Base-by-base conservation (phyloP, 441 rosid species). In the Eruca vesicaria region DNA sequence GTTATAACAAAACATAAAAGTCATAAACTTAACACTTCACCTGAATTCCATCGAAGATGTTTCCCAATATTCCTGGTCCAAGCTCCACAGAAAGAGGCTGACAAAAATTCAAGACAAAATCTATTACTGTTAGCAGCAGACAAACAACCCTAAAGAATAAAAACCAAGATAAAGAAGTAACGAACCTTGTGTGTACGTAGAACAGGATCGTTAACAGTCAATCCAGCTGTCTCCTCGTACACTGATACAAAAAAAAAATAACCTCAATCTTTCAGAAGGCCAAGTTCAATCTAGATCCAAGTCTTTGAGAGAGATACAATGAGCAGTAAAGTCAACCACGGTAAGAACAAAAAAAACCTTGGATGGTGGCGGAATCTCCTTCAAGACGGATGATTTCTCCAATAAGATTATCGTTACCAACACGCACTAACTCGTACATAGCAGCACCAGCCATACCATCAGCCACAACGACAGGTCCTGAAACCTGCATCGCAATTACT, bases 361-460 rank as follows among this genome's bases (percentile, higher is more conserved):
- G 99, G 80, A 96, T 92, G 7, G 98, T 93, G 9, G 98, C 97
- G 65, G 98, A 96, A 83, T 96, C 87, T 82, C 98, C 99, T 86
- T 94, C 98, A 83, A 94, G 85, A 62, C 98, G 88, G 62, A 96
- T 94, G 79, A 96, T 96, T 82, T 96, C 99, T 69, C 99, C 98
- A 31, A 96, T 96, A 57, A 94, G 79, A 26, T 92, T 90, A 86
- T 96, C 96, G 74, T 94, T 87, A 15, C 99, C 98, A n/a, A 96
- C 98, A 79, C 98, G 99, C 69, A 96, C 99, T 63, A 96, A 84
- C 81, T 96, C 98, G 63, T 96, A 94, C 99, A 96, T 96, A 71
- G 99, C 99, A 75, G 98, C 99, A 63, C 99, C 99, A 23, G 89
- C 95, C 99, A 96, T 94, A 76, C 99, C 97, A 84, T 96, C 99